These are phyloP conservation scores for Cucurbita ficifolia DNA, from an alignment of 306 rosid genomes.

Conservation along the genomic window DNA sequence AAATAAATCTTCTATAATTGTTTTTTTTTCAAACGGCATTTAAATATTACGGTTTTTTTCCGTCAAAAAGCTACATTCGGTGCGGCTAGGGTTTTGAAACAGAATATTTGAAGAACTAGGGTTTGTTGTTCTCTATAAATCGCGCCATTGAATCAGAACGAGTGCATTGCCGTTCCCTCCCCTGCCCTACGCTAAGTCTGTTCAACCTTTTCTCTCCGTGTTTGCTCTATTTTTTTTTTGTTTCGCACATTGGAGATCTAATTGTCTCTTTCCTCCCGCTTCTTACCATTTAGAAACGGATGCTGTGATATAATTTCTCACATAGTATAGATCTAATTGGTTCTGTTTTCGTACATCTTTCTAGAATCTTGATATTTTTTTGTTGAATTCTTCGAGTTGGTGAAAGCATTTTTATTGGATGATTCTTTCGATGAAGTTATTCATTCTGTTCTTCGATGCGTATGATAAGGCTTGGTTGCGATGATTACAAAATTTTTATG, in stretches of 20 bases:
- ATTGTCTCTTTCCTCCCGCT: not conserved
- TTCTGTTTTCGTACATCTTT: not conserved
- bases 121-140: not conserved
- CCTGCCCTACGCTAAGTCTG: rapidly evolving
- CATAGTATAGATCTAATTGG: not conserved
- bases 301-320: not conserved
- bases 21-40: no score
- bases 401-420: not conserved
- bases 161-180: no score
- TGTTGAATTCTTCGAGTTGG: not conserved
- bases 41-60: no score
- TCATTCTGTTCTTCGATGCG: not conserved
- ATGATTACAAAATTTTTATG: no score
- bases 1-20: no score
- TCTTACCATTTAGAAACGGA: not conserved
- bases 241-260: not conserved
- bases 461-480: conserved; percentile 8
- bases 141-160: not conserved
- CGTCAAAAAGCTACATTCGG: not conserved
- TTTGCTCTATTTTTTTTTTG: not conserved
- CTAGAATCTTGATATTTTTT: not conserved
- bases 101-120: not conserved
- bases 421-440: not conserved
- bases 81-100: not conserved
- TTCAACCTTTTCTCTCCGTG: no score